phyloP scores from a whole-genome alignment of 495 filamentous ascomycete genomes.

The Aspergillus bridgeri region DNA sequence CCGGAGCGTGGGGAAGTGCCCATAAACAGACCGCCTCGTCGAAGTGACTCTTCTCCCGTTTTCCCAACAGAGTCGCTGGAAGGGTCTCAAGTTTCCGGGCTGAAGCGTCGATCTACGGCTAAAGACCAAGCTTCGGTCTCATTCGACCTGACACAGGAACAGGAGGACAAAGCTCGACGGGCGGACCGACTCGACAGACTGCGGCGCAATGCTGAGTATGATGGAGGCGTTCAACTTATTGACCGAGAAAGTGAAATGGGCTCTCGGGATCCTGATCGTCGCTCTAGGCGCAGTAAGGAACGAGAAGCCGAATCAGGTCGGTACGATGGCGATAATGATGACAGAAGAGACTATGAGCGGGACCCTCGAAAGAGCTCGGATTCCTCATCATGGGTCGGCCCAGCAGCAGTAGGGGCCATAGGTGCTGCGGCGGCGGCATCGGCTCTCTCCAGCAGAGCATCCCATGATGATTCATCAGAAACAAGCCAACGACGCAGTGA shows the following conservation, averaged over 20 bases:
- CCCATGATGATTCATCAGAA: constrained; percentile 38
- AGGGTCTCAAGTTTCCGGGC: constrained; percentile 14
- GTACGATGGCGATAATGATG: constrained; percentile 21
- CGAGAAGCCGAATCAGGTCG: constrained; percentile 17
- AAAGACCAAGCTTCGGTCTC: constrained; percentile 47
- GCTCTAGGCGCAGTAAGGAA: constrained; percentile 7
- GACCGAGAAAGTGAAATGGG: constrained; percentile 29
- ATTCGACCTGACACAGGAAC: constrained; percentile 48
- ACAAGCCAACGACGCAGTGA: constrained; percentile 28
- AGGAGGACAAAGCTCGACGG: constrained; percentile 42
- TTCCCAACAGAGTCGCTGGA: constrained; percentile 23
- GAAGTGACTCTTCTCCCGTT: constrained; percentile 38
- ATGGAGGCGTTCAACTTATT: constrained; percentile 30
- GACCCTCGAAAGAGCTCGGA: constrained; percentile 17
- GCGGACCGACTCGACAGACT: constrained; percentile 30
- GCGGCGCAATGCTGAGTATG: constrained; percentile 23
- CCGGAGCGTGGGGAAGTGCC: constrained; percentile 2
- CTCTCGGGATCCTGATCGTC: constrained; percentile 15
- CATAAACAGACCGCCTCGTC: constrained; percentile 12
- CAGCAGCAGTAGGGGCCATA: constrained; percentile 47
- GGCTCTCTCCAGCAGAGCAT: constrained; percentile 33
- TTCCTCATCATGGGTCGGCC: constrained; percentile 39
- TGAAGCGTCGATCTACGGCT: constrained; percentile 35
- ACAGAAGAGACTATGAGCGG: constrained; percentile 8
- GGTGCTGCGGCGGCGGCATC: constrained; percentile 43